A percentile compares a stretch with the other conserved stretches of the same genome.
phyloP scores from a whole-genome alignment of 306 rosid genomes.

The Astragalus membranaceus region DNA sequence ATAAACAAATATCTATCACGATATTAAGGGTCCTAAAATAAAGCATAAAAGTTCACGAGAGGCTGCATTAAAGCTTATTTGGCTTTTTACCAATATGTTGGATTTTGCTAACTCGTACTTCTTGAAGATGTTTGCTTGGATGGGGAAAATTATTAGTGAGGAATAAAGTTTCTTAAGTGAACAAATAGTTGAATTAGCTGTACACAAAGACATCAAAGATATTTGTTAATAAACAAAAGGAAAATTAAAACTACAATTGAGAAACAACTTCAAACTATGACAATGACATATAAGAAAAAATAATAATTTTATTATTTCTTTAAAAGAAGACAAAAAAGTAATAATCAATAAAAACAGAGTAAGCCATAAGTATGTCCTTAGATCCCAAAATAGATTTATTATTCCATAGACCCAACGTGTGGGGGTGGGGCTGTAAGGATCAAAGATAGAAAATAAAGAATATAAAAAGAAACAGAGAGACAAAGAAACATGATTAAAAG shows the following conservation, averaged over 20 bases:
- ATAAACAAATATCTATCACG: too few relatives aligned
- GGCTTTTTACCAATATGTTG: neutral
- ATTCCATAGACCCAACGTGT: conserved; percentile 20
- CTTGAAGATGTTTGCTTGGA: neutral
- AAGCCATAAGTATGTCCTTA: conserved; percentile 14
- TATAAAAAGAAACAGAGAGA: conserved; percentile 23
- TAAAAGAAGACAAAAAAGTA: neutral
- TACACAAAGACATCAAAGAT: too few relatives aligned
- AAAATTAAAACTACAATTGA: too few relatives aligned
- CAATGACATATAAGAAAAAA: too few relatives aligned
- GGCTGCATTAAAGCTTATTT: neutral
- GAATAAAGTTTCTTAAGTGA: too few relatives aligned
- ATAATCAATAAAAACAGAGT: neutral
- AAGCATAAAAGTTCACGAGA: too few relatives aligned
- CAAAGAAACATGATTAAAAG: conserved; percentile 47
- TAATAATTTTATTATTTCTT: too few relatives aligned
- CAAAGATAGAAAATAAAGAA: conserved; percentile 26
- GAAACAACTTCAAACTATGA: too few relatives aligned
- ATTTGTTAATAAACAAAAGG: too few relatives aligned
- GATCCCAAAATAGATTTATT: conserved; percentile 13
- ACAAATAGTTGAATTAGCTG: neutral
- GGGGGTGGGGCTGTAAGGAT: conserved; percentile 22
- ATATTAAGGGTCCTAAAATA: too few relatives aligned
- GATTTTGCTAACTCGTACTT: neutral
- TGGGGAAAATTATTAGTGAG: neutral